Evolutionary conservation across 495 filamentous ascomycete genomes (phyloP), one percentile per base, ranked within the genome.

Genomic region (Penicillium verhagenii): DNA sequence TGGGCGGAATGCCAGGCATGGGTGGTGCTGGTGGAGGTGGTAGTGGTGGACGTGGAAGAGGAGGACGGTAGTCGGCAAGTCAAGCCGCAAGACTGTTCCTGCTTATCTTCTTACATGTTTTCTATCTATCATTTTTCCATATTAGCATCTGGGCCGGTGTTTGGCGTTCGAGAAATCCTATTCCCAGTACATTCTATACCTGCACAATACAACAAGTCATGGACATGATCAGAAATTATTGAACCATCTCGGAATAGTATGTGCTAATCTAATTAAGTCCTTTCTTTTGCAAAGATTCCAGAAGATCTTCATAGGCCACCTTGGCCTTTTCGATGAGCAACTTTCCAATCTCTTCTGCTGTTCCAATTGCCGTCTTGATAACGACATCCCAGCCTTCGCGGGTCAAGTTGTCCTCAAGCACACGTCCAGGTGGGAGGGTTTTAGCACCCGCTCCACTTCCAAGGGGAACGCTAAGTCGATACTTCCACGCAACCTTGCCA

Each of bases 401-500:
- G 4, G 40, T 40, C 23, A 65, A 24, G 5, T 61, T 52, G 56
- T 74, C 71, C 47, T 66, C 49, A 6, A 74, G 24, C 5, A 72
- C 68, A 39, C 60, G 55, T 1, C 71, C 71, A 47, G 66, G 58
- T 1, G 61, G 63, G 23, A 72, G 37, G 20, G 29, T 25, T 57
- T 24, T 38, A 7, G 6, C 23, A 10, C 18, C 45, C n/a, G 35
- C 21, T 26, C 43, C 46, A 4, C 33, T 47, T 9, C 44, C 55
- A 39, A 73, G 28, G 2, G 75, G 75, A 16, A 76, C 61, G 55
- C 64, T 72, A 8, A 79, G 65, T 25, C 64, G 59, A 58, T 79
- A 86, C 42, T 83, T 86, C 92, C 92, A 97, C 8, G 77, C 79
- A 57, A 92, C 86, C 20, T 77, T 72, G 0, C 90, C 91, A 67